Evolutionary conservation across 768 basidiomycete species (phyloP), one percentile per base, ranked within the genome.

Genomic region (Russula olivacea): DNA sequence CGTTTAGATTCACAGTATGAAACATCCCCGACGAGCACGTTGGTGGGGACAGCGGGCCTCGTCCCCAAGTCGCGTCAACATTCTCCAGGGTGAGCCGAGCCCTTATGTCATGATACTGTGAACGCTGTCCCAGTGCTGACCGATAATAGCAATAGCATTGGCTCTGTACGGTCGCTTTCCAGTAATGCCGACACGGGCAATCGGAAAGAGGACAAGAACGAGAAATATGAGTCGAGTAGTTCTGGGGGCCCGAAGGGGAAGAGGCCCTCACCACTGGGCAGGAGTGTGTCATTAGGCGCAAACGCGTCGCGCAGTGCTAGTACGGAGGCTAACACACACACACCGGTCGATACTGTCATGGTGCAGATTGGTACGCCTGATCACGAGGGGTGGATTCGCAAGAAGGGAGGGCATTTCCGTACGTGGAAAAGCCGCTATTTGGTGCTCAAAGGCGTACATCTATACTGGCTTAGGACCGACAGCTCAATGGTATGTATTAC

Each of bases 371-470:
- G 96, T 4, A 83, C 82, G 28, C 84, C 93, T 19, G 96, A 98
- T 75, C 85, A 91, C 72, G 79, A 80, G 38, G 97, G 97, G 5
- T 98, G 92, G 88, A 88, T 99, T 88, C 83, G 90, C 71, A 99
- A 98, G 82, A 92, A 87, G 77, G 91, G 91, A 0, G 97, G 97
- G 53, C 79, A 88, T 66, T 97, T 96, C 74, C 93, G 91, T 68
- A 79, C 81, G 19, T 99, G 97, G 97, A 98, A 96, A 77, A 70
- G 80, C 64, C 78, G 96, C 48, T 99, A 90, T 76, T 92, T 96
- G 69, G 84, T 97, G 40, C 82, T 98, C 71, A 95, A 96, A 74
- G 97, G 94, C 0, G 81, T 86, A 0, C 88, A 98, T 75, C 70
- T 99, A 47, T 99, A 98, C 73, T 89, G 86, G 70, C 72, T 99